Evolutionary conservation across 1,284 basidiomycete genomes (phyloP).

Genomic region (Neolentinus lepideus): DNA sequence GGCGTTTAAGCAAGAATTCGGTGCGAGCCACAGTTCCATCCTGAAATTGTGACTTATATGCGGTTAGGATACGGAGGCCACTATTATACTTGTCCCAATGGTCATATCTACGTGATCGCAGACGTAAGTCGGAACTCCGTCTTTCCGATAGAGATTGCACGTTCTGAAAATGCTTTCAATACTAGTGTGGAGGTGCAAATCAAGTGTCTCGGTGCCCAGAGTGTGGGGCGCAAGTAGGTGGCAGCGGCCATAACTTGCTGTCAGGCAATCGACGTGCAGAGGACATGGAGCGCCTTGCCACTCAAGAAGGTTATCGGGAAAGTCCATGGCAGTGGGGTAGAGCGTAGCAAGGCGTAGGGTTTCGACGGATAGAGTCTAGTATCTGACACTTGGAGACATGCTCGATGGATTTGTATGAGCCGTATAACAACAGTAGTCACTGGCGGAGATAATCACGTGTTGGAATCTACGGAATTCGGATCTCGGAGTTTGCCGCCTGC

Average conservation of each 20-base stretch:
- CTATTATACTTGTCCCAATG: conserved; percentile 41
- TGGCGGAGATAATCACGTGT: too few relatives aligned
- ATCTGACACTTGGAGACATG: too few relatives aligned
- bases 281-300: conserved; percentile 38
- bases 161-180: neutral
- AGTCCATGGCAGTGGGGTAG: conserved; percentile 11
- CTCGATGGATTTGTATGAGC: too few relatives aligned
- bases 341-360: too few relatives aligned
- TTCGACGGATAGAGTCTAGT: too few relatives aligned
- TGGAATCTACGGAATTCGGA: too few relatives aligned
- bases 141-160: neutral
- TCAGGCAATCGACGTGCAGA: conserved; percentile 31
- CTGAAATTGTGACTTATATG: neutral
- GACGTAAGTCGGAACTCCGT: conserved; percentile 23
- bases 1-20: conserved; percentile 30
- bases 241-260: conserved; percentile 29
- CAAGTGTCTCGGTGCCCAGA: conserved; percentile 39
- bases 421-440: too few relatives aligned
- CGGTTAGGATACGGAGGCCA: conserved; percentile 37
- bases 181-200: conserved; percentile 55
- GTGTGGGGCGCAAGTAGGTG: conserved; percentile 46
- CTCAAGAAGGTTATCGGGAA: conserved; percentile 8
- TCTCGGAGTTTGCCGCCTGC: neutral
- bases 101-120: conserved; percentile 41
- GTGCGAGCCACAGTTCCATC: neutral